Evolutionary conservation across 73 alveolate species (phyloP).

Genomic region (Paramecium pentaurelia): DNA sequence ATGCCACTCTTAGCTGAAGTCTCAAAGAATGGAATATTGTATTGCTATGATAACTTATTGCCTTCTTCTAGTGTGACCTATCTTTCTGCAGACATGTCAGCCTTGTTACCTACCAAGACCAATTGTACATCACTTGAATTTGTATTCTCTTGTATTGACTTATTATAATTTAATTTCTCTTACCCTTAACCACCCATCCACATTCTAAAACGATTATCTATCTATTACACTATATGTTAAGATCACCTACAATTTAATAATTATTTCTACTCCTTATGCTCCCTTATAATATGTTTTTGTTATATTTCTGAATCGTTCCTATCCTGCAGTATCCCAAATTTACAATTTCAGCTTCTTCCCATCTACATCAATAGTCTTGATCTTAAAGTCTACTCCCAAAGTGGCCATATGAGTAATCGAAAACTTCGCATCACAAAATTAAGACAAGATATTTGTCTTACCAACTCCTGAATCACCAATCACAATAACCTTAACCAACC

Average conservation of each 20-base stretch:
- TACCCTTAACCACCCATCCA: constrained; percentile 63
- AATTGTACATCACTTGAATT: constrained; percentile 10
- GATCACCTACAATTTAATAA: constrained; percentile 29
- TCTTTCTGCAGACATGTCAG: constrained; percentile 65
- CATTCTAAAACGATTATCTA: constrained; percentile 61
- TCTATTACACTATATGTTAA: constrained; percentile 62
- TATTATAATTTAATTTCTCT: neutral
- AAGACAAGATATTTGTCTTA: constrained; percentile 58
- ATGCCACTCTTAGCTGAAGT: constrained; percentile 81
- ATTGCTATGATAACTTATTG: constrained; percentile 66
- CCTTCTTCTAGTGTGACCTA: constrained; percentile 71
- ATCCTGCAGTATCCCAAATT: constrained; percentile 66
- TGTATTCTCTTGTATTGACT: constrained; percentile 35
- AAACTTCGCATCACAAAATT: constrained; percentile 67
- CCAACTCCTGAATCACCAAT: constrained; percentile 71
- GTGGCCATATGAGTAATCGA: constrained; percentile 68
- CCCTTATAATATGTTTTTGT: constrained; percentile 61
- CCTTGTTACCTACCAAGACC: constrained; percentile 64
- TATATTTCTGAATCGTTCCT: constrained; percentile 57
- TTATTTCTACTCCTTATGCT: constrained; percentile 45
- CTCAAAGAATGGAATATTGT: constrained; percentile 81
- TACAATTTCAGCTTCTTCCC: constrained; percentile 63
- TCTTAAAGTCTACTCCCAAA: constrained; percentile 70
- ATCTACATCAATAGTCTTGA: constrained; percentile 66
- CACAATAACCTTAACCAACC: constrained; percentile 57